Evolutionary conservation across 139 green algal species (phyloP), one percentile per base, ranked within the genome.

Genomic region (Coccomyxa sp.): DNA sequence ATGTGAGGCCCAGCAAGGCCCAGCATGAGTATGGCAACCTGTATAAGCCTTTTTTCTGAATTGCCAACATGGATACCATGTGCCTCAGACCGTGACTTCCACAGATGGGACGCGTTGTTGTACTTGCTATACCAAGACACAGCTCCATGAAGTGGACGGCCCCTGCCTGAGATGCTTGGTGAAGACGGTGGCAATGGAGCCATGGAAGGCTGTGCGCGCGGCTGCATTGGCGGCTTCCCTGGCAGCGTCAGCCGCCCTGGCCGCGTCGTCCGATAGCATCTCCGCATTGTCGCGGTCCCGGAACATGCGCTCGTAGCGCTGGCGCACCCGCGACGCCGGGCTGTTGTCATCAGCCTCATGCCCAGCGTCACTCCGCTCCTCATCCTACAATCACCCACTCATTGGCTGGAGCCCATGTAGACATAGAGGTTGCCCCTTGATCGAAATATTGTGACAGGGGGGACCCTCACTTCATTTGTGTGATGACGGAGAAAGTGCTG

Each of bases 171-270:
- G 78, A 83, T 97, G 90, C 64, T 87, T 87, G 81, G 89, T 87
- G 77, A 97, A 97, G 31, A 90, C 88, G 14, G 75, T 75, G 31
- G 89, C 94, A 55, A 97, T 96, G 79, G 64, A 72, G 39, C 91
- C 93, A 44, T 81, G 82, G 83, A 97, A 97, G 38, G 79, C 81
- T 29, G 90, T 87, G 54, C 76, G 85, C 38, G 86, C 82, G 41
- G 89, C 77, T 4, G 83, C 81, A 14, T 81, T 76, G 24, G 79
- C 76, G 27, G 77, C 82, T 8, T 44, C 68, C 39, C 78, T 78
- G 72, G 37, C 39, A 5, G 39, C 83, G 22, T 84, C 80, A 12
- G 77, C 81, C 29, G 79, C 76, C 50, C 35, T 40, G 7, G 35
- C 72, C 39, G 76, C 76, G 9, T 29, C 55, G 9, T 36, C 6